Evolutionary conservation across 2,329 filamentous ascomycete species (phyloP).

Genomic region (Penicillium polonicum): DNA sequence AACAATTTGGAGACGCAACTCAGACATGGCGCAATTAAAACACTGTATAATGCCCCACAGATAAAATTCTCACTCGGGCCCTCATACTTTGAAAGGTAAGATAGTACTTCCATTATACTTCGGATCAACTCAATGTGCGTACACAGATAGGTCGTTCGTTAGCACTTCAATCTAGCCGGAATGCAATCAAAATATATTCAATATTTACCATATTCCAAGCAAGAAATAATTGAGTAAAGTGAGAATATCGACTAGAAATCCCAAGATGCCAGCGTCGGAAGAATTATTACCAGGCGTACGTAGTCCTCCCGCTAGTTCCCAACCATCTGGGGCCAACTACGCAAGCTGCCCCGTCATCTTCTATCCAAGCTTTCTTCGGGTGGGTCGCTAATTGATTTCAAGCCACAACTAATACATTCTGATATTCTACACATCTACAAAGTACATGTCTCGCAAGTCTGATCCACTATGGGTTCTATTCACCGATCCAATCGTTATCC

Average conservation of each 20-base stretch:
- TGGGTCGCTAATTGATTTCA: background rate
- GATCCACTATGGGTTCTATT: background rate
- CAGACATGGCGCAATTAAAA: background rate
- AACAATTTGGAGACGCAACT: background rate
- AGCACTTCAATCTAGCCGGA: too few relatives aligned
- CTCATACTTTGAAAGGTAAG: background rate
- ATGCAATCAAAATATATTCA: background rate
- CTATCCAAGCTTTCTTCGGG: conserved; percentile 23
- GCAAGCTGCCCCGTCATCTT: conserved; percentile 10
- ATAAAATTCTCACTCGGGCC: too few relatives aligned
- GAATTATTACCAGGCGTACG: conserved; percentile 1
- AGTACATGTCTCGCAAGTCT: background rate
- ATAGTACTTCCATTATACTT: background rate
- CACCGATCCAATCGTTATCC: background rate
- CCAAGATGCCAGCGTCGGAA: background rate
- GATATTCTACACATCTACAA: background rate
- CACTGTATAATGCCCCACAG: background rate
- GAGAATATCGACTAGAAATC: background rate
- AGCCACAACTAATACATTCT: background rate
- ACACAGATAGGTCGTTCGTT: background rate
- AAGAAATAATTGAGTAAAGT: background rate
- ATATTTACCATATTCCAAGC: background rate
- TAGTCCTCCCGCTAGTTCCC: conserved; percentile 7
- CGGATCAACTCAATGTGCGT: background rate
- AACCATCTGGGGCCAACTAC: conserved; percentile 3